phyloP scores from a whole-genome alignment of 1,284 basidiomycete genomes.

The Microbotryomycetes sp. region DNA sequence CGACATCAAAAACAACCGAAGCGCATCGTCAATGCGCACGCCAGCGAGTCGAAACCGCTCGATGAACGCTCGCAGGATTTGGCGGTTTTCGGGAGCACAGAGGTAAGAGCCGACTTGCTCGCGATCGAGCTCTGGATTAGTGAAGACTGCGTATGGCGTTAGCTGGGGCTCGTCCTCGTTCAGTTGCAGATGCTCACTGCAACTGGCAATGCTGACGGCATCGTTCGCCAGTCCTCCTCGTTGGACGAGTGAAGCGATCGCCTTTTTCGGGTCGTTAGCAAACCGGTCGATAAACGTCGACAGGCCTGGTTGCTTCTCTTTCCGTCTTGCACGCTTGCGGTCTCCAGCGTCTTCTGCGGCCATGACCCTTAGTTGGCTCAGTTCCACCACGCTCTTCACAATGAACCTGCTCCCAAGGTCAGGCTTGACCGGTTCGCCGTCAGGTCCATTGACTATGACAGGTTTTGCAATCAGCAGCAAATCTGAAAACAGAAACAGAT shows the following conservation, averaged over 20 bases:
- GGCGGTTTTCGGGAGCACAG: conserved; percentile 56
- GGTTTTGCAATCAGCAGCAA: conserved; percentile 70
- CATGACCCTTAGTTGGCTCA: conserved; percentile 61
- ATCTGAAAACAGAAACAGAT: conserved; percentile 91
- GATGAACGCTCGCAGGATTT: conserved; percentile 71
- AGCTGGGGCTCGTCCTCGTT: conserved; percentile 52
- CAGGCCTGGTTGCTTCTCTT: conserved; percentile 34
- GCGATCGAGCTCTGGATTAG: conserved; percentile 74
- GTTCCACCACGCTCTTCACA: conserved; percentile 76
- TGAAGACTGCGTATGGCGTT: conserved; percentile 75
- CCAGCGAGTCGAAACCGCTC: conserved; percentile 77
- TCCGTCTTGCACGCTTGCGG: not conserved
- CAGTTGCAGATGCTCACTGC: not conserved
- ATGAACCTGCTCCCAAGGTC: conserved; percentile 74
- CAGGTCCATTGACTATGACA: conserved; percentile 40
- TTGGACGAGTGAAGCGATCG: conserved; percentile 36
- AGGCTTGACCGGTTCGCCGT: conserved; percentile 47
- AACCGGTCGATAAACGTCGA: conserved; percentile 47
- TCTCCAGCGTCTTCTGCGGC: conserved; percentile 43
- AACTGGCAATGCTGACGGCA: conserved; percentile 31
- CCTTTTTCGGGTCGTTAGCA: conserved; percentile 39
- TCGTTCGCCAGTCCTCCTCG: conserved; percentile 37
- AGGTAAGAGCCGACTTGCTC: conserved; percentile 77
- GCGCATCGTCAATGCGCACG: conserved; percentile 75
- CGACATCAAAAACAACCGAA: conserved; percentile 79